Base-by-base conservation (phyloP, 768 basidiomycete species). In the Mycena albidolilacea region DNA sequence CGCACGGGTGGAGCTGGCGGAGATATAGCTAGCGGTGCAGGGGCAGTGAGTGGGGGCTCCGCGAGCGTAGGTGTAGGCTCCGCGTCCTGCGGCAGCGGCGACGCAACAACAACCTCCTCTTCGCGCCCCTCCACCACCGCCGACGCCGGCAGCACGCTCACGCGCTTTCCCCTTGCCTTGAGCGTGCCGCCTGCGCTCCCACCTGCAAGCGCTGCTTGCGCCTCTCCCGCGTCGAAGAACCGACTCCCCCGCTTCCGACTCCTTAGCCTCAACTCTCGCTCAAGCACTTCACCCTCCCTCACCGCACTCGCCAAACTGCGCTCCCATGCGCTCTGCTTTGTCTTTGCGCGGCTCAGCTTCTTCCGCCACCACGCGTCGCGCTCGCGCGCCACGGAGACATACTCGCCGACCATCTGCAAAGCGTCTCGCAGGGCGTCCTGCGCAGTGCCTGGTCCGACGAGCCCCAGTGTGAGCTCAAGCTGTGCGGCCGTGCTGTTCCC, bases 241-340 rank as follows among this genome's bases (percentile, higher is more conserved):
- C 87, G 82, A 78, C 91, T 93, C 64, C 90, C 89, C 64, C 91
- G 85, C 81, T 83, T 89, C 76, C 90, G 80, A 66, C 89, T 90
- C 64, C 90, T 83, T 73, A 83, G 85, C 72, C 90, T 87, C 68
- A 99, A 85, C 81, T 97, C 95, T 69, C 84, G 83, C 84, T 99
- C 97, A 23, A 97, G 87, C 11, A 85, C 87, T 78, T 95, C 95
- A 17, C 96, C 96, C 80, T 97, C 95, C 68, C 88, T 87, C 0
- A 97, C 96, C 9, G 97, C 96, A 2, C 90, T 90, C 67, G 92
- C 90, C 78, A 98, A 81, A 80, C 94, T 97, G 82, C 96, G 93
- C 82, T 97, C 97, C 97, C 97, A 98, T 37, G 96, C 85, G 12
- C 79, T 84, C 78, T 91, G 90, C 35, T 91, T 85, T 75, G 87